Evolutionary conservation across 148 eudicot species (phyloP).

Genomic region (Arbutus unedo): DNA sequence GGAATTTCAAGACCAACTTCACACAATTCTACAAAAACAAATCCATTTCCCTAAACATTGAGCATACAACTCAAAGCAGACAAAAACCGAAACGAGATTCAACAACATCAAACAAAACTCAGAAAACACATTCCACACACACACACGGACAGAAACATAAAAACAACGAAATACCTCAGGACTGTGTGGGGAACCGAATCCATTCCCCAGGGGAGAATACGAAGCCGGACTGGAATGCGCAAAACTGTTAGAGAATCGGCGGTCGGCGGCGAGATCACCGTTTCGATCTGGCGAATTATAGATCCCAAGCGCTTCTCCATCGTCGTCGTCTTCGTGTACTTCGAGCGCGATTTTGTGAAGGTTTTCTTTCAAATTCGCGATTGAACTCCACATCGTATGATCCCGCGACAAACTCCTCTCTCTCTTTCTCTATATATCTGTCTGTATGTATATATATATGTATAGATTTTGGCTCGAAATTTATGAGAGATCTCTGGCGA

Average conservation of each 20-base stretch:
- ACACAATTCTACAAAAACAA: not conserved
- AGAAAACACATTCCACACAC: not conserved
- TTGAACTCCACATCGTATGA: conserved; percentile 67
- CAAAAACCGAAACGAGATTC: not conserved
- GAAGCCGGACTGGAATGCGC: conserved; percentile 39
- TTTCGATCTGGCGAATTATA: conserved; percentile 32
- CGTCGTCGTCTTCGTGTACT: conserved; percentile 72
- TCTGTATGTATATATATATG: not conserved
- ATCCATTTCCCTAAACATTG: not conserved
- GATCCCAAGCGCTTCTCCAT: conserved; percentile 44
- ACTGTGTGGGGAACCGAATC: conserved; percentile 43
- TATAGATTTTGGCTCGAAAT: not conserved
- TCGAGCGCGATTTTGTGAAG: conserved; percentile 79
- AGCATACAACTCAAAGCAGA: not conserved
- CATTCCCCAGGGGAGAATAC: conserved; percentile 51
- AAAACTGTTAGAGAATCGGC: conserved; percentile 50
- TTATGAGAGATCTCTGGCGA: not conserved
- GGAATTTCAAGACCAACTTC: not conserved
- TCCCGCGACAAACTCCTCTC: not conserved
- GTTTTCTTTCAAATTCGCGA: conserved; percentile 90
- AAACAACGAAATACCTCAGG: conserved; percentile 46
- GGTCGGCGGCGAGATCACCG: conserved; percentile 38
- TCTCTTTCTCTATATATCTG: not conserved
- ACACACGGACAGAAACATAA: not conserved
- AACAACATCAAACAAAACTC: not conserved